A percentile compares a stretch with the other conserved stretches of the same genome.
These are phyloP conservation scores for Pinguiococcus pyrenoidosus DNA, from an alignment of 108 stramenopile species.

Conservation along the genomic window DNA sequence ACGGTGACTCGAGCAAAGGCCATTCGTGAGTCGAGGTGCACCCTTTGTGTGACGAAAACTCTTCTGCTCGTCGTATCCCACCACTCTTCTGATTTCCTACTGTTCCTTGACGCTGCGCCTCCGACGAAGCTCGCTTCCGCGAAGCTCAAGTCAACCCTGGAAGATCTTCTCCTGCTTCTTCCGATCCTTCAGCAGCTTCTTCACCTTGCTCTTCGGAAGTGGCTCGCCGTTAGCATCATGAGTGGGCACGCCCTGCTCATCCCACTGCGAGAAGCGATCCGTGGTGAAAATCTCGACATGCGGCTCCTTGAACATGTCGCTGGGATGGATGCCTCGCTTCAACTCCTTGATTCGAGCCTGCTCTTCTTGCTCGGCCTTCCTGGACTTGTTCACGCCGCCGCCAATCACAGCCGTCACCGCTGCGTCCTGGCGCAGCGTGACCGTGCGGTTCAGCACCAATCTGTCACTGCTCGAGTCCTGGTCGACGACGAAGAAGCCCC, in stretches of 20 bases:
- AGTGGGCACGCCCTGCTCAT: slow-evolving; percentile 71
- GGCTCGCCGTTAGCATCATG: slow-evolving; percentile 66
- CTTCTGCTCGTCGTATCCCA: too few species aligned
- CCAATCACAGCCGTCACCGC: too few species aligned
- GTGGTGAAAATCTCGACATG: slow-evolving; percentile 56
- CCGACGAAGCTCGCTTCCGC: too few species aligned
- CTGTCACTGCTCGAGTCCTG: slow-evolving; percentile 59
- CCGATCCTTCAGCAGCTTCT: slow-evolving; percentile 82
- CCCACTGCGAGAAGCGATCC: slow-evolving; percentile 62
- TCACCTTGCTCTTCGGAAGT: slow-evolving; percentile 68
- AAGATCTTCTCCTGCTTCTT: slow-evolving; percentile 69
- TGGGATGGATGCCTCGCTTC: slow-evolving; percentile 48
- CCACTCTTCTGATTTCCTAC: too few species aligned
- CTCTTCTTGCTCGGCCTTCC: slow-evolving; percentile 40
- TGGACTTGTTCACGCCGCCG: slow-evolving; percentile 15
- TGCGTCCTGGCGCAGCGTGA: slow-evolving; percentile 67
- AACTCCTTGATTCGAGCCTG: too few species aligned
- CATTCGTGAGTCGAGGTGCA: too few species aligned
- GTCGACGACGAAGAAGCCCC: slow-evolving; percentile 96
- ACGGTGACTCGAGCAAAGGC: too few species aligned
- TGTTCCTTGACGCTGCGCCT: too few species aligned
- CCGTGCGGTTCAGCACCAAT: slow-evolving; percentile 86
- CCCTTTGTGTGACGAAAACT: too few species aligned
- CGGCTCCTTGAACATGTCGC: slow-evolving; percentile 49
- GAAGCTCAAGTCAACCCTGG: too few species aligned